phyloP scores from a whole-genome alignment of 768 basidiomycete genomes.

The Rhodotorula paludigena region DNA sequence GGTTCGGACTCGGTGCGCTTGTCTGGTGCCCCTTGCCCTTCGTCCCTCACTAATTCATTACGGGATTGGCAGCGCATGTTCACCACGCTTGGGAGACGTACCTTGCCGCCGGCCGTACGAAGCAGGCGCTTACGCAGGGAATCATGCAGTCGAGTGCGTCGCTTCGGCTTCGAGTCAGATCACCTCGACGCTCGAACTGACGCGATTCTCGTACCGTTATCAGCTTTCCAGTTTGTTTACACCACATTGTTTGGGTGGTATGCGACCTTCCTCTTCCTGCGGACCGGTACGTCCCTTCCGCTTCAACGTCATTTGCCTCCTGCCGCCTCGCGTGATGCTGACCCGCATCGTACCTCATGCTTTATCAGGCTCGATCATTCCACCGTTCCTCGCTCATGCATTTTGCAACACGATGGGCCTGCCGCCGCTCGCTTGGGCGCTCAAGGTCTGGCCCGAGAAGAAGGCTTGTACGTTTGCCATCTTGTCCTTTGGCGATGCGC shows the following conservation, averaged over 20 bases:
- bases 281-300: background rate
- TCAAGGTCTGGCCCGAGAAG: slow-evolving; percentile 55
- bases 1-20: slow-evolving; percentile 75
- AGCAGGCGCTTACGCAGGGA: slow-evolving; percentile 62
- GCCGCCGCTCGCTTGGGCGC: slow-evolving; percentile 62
- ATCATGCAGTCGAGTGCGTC: slow-evolving; percentile 30
- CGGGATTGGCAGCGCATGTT: slow-evolving; percentile 71
- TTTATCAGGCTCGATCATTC: slow-evolving; percentile 60
- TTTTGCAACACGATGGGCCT: slow-evolving; percentile 96
- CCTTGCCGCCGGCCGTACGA: slow-evolving; percentile 65
- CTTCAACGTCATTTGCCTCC: background rate
- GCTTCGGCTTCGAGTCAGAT: background rate
- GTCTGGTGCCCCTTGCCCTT: too few relatives aligned
- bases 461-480: slow-evolving; percentile 43
- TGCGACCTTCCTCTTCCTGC: slow-evolving; percentile 45
- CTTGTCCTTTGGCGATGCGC: background rate
- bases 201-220: background rate
- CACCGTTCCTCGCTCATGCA: slow-evolving; percentile 71
- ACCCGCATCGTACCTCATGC: too few relatives aligned
- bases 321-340: too few relatives aligned
- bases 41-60: too few relatives aligned
- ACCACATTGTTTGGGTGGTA: slow-evolving; percentile 90
- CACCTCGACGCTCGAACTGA: background rate
- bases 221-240: slow-evolving; percentile 82
- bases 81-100: slow-evolving; percentile 90